Evolutionary conservation across 148 eudicot species (phyloP).

Genomic region (Diospyros lotus): DNA sequence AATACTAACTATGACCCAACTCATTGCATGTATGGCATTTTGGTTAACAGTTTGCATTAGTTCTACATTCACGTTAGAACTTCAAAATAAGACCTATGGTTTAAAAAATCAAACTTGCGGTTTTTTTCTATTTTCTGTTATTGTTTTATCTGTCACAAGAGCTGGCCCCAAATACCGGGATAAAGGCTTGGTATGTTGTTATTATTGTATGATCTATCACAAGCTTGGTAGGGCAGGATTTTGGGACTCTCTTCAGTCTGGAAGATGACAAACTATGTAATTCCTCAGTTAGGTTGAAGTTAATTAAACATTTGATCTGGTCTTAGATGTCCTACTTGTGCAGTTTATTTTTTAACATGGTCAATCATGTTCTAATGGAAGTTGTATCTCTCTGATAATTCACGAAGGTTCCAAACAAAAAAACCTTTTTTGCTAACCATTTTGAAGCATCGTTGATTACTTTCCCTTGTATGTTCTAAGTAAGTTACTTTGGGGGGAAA

Average conservation of each 20-base stretch:
- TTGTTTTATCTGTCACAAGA: background rate
- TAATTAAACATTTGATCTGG: constrained; percentile 1
- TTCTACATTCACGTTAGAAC: background rate
- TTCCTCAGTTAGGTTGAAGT: background rate
- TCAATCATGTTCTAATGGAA: background rate
- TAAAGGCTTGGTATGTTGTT: no score
- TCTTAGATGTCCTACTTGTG: background rate
- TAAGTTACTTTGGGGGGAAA: no score
- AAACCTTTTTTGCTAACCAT: background rate
- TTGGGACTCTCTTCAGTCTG: background rate
- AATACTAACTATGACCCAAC: background rate
- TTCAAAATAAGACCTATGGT: background rate
- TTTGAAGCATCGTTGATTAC: background rate
- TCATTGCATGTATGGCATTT: background rate
- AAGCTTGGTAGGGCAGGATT: background rate
- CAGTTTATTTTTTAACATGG: background rate
- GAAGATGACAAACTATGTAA: background rate
- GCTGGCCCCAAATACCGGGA: no score
- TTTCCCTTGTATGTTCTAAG: background rate
- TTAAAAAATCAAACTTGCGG: background rate
- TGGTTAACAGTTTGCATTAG: background rate
- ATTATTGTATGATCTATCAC: background rate
- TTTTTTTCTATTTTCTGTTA: background rate
- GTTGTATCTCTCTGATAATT: background rate
- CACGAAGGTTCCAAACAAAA: background rate